Base-by-base conservation (phyloP, 192 early-diverging fungal genomes). In the Lobosporangium transversale region DNA sequence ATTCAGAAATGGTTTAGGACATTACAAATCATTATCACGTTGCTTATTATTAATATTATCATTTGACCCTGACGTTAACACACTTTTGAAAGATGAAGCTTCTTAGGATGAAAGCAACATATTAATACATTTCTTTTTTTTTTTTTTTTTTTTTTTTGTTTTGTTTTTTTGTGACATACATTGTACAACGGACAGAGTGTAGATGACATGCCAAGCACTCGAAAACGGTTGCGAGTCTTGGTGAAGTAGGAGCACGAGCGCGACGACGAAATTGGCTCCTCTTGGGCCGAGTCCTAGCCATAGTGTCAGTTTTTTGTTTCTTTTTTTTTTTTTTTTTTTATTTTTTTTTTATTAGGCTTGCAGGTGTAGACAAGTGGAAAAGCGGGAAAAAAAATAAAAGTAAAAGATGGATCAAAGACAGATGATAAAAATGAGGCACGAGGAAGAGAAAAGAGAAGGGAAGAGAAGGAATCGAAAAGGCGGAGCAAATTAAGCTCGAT, bases 191-290 rank as follows among this genome's bases (percentile, higher is more conserved):
- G n/a, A 96, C 84, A 20, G 89, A 84, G 24, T 88, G 85, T 36
- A 93, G 90, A 66, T 95, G 93, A 66, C 95, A 97, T 61, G 88
- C 89, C 15, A 94, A 78, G 54, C 94, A 97, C 42, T 84, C 76
- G 69, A 97, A 95, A 54, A 84, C 74, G 36, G 83, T 90, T 69
- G 91, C 92, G 17, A 95, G 84, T 31, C 43, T 64, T 29, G 26
- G 50, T 21, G 47, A 33, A 71, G 85, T 11, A 68, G 62, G n/a
- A n/a, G n/a, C n/a, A n/a, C n/a, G n/a, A n/a, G n/a, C n/a, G n/a
- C n/a, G n/a, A n/a, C n/a, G n/a, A n/a, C 62, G 87, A 84, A 31
- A 83, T 60, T 69, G 83, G 85, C 45, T 79, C 83, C 27, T 78
- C 81, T 8, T 86, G 78, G 79, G 92, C 92, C 66, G 91, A 47